These are phyloP conservation scores for Phanerochaete carnosa DNA, from an alignment of 768 basidiomycete genomes.

Conservation along the genomic window DNA sequence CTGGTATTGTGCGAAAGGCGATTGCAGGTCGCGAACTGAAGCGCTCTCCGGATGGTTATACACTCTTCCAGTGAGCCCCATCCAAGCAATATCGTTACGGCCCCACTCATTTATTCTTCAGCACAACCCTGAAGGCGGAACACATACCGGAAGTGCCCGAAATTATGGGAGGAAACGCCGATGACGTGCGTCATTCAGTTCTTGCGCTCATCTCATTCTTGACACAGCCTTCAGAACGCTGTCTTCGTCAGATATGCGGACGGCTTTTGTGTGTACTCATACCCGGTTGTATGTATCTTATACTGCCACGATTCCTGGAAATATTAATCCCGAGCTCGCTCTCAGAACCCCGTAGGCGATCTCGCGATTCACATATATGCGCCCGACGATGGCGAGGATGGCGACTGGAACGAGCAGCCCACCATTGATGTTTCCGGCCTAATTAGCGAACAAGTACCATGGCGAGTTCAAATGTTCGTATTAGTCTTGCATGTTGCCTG, in stretches of 20 bases:
- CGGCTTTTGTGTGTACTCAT: slow-evolving; percentile 4
- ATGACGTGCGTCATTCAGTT: neutral
- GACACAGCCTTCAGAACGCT: neutral
- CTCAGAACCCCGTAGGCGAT: slow-evolving; percentile 15
- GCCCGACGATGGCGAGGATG: slow-evolving; percentile 16
- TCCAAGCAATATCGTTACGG: neutral
- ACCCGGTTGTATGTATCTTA: slow-evolving; percentile 1
- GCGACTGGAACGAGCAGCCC: slow-evolving; percentile 8
- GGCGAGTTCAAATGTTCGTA: slow-evolving; percentile 5
- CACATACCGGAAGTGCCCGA: slow-evolving; percentile 1
- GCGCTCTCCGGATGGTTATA: slow-evolving; percentile 15
- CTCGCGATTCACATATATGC: slow-evolving; percentile 22
- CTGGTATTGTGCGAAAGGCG: slow-evolving; percentile 20
- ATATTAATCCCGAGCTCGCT: neutral
- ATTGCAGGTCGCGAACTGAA: slow-evolving; percentile 12
- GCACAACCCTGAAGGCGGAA: slow-evolving; percentile 5
- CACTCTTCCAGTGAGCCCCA: slow-evolving; percentile 25
- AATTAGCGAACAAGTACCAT: slow-evolving; percentile 8
- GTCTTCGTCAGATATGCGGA: slow-evolving; percentile 8
- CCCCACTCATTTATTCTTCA: neutral
- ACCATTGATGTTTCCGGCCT: neutral
- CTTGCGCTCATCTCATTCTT: neutral
- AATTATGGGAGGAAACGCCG: slow-evolving; percentile 2
- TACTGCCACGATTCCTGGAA: neutral
- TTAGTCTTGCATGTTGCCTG: neutral